Evolutionary conservation across 306 rosid species (phyloP), one percentile per base, ranked within the genome.

Genomic region (Senna tora): DNA sequence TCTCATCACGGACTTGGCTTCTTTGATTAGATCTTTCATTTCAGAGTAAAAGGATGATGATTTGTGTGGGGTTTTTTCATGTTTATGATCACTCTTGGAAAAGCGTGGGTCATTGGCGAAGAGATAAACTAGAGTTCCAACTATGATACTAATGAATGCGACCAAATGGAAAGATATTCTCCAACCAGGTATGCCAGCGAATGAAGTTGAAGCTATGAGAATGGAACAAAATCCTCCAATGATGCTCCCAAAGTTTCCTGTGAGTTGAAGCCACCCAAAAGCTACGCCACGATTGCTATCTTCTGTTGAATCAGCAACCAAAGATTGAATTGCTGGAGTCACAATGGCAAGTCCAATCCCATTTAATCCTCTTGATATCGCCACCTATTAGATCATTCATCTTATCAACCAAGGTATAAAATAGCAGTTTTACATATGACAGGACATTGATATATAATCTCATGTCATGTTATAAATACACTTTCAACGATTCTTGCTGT

Each of bases 311-410:
- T 93, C 98, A 8, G 96, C 98, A 34, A 90, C 88, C 0, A 90
- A 82, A 20, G 98, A 93, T 58, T 75, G 91, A 57, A 93, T 85
- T 46, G 98, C 93, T 16, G 97, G 98, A 63, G 56, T 67, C 12
- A 90, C 96, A 47, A 93, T 87, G 79, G 96, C 98, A 0, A 93
- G 90, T 61, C 98, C 98, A 16, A 90, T 86, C 65, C 98, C 98
- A 51, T 88, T 93, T 70, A 90, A 86, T 11, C 93, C 98, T 87
- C 97, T 90, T 32, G 97, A 93, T 76, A 93, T 72, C 54, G 96
- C 97, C 58, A 93, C 96, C 98, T 90, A 66, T 50, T 36, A 7
- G 7, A 2, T 36, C 39, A 25, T 25, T 25, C 30, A 25, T 25
- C n/a, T n/a, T n/a, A n/a, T n/a, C n/a, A n/a, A n/a, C n/a, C n/a